Evolutionary conservation across 202 grass and related monocot species (phyloP), one percentile per base, ranked within the genome.

Genomic region (Schoenoplectus tabernaemontani): DNA sequence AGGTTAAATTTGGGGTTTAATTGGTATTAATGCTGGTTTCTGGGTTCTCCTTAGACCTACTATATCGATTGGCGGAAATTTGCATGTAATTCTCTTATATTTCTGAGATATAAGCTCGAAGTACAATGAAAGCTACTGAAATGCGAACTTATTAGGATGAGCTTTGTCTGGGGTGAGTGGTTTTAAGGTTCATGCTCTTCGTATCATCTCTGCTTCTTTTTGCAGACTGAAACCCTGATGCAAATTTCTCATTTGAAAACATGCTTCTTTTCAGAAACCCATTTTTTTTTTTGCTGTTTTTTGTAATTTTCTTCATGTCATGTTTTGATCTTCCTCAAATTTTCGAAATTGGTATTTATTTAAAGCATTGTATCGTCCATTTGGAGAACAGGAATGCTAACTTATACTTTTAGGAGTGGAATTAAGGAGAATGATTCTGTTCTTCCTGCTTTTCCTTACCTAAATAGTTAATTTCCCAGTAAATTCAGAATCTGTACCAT

Each of bases 231-330:
- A 74, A 51, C 23, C 6, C 43, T 73, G 23, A 13, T 50, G 46
- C 43, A 33, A 32, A 74, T n/a, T 43, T 74, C 69, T 53, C 23
- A 53, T 74, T 74, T 53, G n/a, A 33, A 74, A 50, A 73, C 12
- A n/a, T 33, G 33, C 13, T 2, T n/a, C 69, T 8, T 53, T 3
- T 7, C 46, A 53, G 9, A 50, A 72, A 32, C 67, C 28, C 39
- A 71, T 30, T 46, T 72, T 5, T 48, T 10, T 72, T 50, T n/a
- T 10, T 47, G 22, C n/a, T n/a, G n/a, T n/a, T 30, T 65, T 72
- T 48, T 72, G 67, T 3, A 71, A 48, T 8, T 72, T 28, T 30
- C 0, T 72, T 32, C 1, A 5, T 30, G 43, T 50, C 1, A 48
- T 72, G 42, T 72, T 72, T 15, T 3, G 44, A 8, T 72, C 11